Conservation (phyloP, 371 early-diverging fungal species). For the Actinomucor elegans region DNA sequence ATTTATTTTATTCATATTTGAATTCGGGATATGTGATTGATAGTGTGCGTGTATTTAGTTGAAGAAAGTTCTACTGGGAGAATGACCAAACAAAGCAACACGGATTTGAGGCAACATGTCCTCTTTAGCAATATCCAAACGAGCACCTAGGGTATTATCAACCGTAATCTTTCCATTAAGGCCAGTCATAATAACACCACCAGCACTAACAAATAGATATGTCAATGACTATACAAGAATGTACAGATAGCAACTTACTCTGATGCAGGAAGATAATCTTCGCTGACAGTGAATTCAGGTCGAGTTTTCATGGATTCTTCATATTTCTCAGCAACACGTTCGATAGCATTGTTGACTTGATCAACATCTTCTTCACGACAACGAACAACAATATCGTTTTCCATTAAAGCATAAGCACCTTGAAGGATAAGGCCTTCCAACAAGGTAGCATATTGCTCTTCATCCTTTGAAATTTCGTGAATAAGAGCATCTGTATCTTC, state of each 20-base stretch:
- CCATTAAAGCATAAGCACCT: conserved; percentile 85
- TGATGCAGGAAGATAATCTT: conserved; percentile 52
- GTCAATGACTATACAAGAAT: conserved; percentile 88
- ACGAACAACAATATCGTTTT: conserved; percentile 67
- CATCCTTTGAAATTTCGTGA: conserved; percentile 54
- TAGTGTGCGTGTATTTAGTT: too few species aligned
- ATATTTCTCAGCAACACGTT: conserved; percentile 60
- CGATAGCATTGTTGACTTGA: conserved; percentile 60
- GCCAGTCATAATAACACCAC: conserved; percentile 83
- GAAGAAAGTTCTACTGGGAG: conserved; percentile 89
- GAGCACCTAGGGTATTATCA: conserved; percentile 88
- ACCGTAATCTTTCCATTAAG: conserved; percentile 78
- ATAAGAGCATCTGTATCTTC: conserved; percentile 60
- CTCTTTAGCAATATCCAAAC: conserved; percentile 81
- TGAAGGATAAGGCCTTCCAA: conserved; percentile 77
- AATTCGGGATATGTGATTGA: too few species aligned
- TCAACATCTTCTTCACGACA: conserved; percentile 75
- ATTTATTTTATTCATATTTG: too few species aligned
- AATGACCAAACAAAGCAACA: conserved; percentile 84
- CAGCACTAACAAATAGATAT: conserved; percentile 57
- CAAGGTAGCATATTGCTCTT: conserved; percentile 56
- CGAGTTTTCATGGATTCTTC: conserved; percentile 54
- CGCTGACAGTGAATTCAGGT: conserved; percentile 57
- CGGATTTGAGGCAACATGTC: conserved; percentile 93
- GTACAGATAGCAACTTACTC: conserved; percentile 29